Evolutionary conservation across 768 basidiomycete genomes (phyloP).

Genomic region (Calvatia gigantea): DNA sequence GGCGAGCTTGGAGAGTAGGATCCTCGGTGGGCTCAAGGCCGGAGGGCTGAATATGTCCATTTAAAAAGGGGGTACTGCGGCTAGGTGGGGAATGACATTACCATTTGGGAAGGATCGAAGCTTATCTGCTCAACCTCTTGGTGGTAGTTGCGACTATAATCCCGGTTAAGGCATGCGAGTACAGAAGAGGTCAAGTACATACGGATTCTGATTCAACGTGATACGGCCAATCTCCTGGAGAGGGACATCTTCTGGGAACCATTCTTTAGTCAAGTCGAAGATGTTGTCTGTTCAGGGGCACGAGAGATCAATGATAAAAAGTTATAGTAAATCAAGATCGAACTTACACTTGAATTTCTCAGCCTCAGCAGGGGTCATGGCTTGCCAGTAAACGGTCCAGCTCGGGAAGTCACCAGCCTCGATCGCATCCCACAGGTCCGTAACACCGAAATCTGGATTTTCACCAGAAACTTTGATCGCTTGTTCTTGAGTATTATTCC

Average conservation of each 20-base stretch:
- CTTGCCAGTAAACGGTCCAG: constrained; percentile 59
- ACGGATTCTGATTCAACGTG: constrained; percentile 34
- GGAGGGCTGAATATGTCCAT: constrained; percentile 7
- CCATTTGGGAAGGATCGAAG: constrained; percentile 49
- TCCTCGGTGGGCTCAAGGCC: constrained; percentile 50
- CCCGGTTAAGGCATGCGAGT: neutral
- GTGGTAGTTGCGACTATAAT: constrained; percentile 19
- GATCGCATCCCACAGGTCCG: constrained; percentile 55
- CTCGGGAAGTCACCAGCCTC: constrained; percentile 48
- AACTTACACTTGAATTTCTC: constrained; percentile 37
- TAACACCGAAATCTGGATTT: constrained; percentile 50
- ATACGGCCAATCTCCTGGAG: constrained; percentile 33
- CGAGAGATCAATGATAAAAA: neutral
- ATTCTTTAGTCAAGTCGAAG: constrained; percentile 47
- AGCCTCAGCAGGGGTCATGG: constrained; percentile 48
- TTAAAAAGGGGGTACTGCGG: neutral
- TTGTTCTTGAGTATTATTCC: constrained; percentile 33
- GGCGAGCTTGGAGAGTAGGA: constrained; percentile 53
- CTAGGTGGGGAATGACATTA: constrained; percentile 18
- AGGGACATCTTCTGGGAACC: constrained; percentile 30
- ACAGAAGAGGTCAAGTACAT: constrained; percentile 14
- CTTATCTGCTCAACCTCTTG: constrained; percentile 40
- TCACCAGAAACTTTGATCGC: constrained; percentile 32
- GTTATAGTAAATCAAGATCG: neutral
- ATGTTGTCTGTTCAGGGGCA: constrained; percentile 43